A percentile compares a stretch with the other conserved stretches of the same genome.
Evolutionary conservation across 2,329 filamentous ascomycete genomes (phyloP).

Genomic region (Exophiala phaeomuriformis): DNA sequence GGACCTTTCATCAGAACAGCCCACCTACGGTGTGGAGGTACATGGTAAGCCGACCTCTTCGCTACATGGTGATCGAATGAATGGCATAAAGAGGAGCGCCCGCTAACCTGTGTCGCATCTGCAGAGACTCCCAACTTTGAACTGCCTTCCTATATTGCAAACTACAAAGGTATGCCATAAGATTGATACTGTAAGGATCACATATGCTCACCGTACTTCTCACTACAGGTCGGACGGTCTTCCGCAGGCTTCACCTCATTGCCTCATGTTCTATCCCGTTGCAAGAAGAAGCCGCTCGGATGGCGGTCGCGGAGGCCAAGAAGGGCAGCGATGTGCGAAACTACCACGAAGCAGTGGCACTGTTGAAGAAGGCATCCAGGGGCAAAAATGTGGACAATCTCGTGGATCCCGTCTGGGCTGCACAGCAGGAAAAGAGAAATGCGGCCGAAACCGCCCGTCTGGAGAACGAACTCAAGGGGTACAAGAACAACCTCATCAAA

Average conservation of each 20-base stretch:
- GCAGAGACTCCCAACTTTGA: constrained; percentile 79
- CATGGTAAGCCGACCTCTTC: constrained; percentile 10
- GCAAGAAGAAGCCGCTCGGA: constrained; percentile 69
- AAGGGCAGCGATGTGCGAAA: constrained; percentile 62
- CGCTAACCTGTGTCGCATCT: neutral
- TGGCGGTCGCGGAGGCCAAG: constrained; percentile 70
- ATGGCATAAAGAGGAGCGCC: neutral
- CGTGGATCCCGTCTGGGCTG: constrained; percentile 68
- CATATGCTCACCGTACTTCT: neutral
- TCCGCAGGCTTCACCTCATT: constrained; percentile 74
- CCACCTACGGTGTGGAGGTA: constrained; percentile 16
- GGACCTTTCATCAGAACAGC: constrained; percentile 5
- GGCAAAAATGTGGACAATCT: constrained; percentile 62
- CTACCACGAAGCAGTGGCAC: constrained; percentile 63
- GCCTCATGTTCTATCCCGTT: constrained; percentile 70
- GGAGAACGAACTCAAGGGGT: constrained; percentile 77
- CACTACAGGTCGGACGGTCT: constrained; percentile 65
- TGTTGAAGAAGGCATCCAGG: constrained; percentile 51
- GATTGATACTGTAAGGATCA: too few species aligned
- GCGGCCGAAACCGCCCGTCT: constrained; percentile 65
- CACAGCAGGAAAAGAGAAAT: constrained; percentile 58
- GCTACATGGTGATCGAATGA: neutral
- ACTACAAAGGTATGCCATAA: constrained; percentile 64
- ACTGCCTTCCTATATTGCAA: constrained; percentile 80
- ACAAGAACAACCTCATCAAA: constrained; percentile 95